phyloP scores from a whole-genome alignment of 2,329 filamentous ascomycete genomes.

The Penicillium sp. region DNA sequence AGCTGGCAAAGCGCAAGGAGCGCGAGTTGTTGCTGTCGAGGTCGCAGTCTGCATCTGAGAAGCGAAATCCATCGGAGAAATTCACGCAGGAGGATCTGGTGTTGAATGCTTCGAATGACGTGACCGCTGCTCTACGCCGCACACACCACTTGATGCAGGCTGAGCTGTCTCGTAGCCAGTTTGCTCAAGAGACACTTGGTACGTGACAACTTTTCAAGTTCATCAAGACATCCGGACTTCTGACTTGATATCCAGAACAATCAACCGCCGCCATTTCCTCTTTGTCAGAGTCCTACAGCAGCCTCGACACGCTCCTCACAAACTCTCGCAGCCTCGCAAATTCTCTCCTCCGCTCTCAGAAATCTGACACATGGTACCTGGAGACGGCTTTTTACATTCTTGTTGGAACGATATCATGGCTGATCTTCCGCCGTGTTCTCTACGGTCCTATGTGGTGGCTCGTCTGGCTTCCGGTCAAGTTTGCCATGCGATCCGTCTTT shows the following conservation, averaged over 20 bases:
- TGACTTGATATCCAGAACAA: conserved; percentile 53
- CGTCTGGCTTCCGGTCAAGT: conserved; percentile 75
- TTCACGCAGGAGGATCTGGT: conserved; percentile 71
- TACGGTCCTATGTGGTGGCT: conserved; percentile 93
- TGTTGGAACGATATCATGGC: conserved; percentile 74
- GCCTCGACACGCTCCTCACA: conserved; percentile 74
- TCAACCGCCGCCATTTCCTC: conserved; percentile 79
- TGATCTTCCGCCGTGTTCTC: conserved; percentile 78
- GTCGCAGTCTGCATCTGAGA: conserved; percentile 35
- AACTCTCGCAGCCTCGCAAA: conserved; percentile 74
- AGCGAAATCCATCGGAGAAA: conserved; percentile 45
- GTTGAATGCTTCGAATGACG: conserved; percentile 74
- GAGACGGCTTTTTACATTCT: conserved; percentile 87
- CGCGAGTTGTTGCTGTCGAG: conserved; percentile 71
- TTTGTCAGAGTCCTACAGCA: conserved; percentile 77
- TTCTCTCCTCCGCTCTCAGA: conserved; percentile 81
- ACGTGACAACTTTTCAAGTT: conserved; percentile 11
- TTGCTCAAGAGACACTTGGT: conserved; percentile 81
- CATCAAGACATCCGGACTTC: background rate
- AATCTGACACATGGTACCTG: conserved; percentile 98
- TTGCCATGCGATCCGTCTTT: conserved; percentile 62
- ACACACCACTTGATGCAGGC: conserved; percentile 85
- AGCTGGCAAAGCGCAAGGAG: conserved; percentile 73
- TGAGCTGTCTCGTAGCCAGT: conserved; percentile 83
- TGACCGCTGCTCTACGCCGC: conserved; percentile 78